Evolutionary conservation across 2,329 filamentous ascomycete genomes (phyloP), one percentile per base, ranked within the genome.

Genomic region (Trichophyton equinum): DNA sequence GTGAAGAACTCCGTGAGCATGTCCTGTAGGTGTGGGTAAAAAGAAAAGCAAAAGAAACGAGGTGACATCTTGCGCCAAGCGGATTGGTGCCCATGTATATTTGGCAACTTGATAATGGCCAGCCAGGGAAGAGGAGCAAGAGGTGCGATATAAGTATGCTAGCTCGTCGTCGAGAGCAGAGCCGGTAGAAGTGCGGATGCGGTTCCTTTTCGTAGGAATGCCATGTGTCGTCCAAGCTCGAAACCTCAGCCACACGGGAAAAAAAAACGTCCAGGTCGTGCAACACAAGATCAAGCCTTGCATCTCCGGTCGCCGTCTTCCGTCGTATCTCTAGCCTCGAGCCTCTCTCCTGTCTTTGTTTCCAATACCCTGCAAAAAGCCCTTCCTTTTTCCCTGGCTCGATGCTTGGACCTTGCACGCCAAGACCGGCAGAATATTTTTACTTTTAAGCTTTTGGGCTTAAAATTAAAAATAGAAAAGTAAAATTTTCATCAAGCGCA

Each of bases 391-490:
- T 22, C 22, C 22, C 22, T 22, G 22, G 44, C 4, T 5, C n/a
- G 44, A 20, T 18, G 44, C 18, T 25, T 8, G 49, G n/a, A 13
- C 49, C 25, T 25, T 53, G 49, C 49, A 53, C 49, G 49, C 49
- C 49, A 53, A 53, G 49, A 33, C 49, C 49, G 49, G 49, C 49
- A 53, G 49, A 53, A 53, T 30, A 5, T 53, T 44, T 44, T 44
- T 44, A 44, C 40, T 44, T 44, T 44, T 53, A 53, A 22, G 9
- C 49, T 53, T 53, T 53, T 53, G 49, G 49, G 49, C 49, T 53
- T 53, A 53, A 53, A 53, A 15, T 53, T 53, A 53, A 53, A 53
- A 53, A 53, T 53, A 53, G 49, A 53, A 51, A 51, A 53, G n/a
- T 25, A 33, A 53, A 53, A 47, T 20, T 20, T 18, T 47, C n/a